Percentiles rank a stretch among this genome's conserved stretches.
Evolutionary conservation across 768 basidiomycete species (phyloP).

Genomic region (Hydnomerulius pinastri): DNA sequence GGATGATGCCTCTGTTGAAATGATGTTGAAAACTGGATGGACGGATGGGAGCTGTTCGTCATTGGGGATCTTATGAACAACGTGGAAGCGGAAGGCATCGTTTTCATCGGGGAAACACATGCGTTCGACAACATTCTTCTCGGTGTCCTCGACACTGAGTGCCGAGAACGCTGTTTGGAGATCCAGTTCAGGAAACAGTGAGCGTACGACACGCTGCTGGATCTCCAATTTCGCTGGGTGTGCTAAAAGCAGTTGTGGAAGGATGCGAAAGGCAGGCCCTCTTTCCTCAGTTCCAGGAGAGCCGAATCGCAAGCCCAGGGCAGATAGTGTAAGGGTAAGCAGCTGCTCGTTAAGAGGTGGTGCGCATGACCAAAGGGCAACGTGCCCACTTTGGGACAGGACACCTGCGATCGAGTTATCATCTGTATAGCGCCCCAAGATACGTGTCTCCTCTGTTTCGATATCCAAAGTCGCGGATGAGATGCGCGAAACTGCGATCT

Average conservation of each 20-base stretch:
- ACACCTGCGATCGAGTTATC: conserved; percentile 24
- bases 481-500: conserved; percentile 9
- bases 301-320: conserved; percentile 28
- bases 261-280: conserved; percentile 3
- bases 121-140: conserved; percentile 12
- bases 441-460: conserved; percentile 6
- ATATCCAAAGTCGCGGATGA: conserved; percentile 21
- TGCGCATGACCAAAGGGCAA: conserved; percentile 33
- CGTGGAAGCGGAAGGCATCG: conserved; percentile 70
- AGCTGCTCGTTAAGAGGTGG: conserved; percentile 26
- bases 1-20: conserved; percentile 31
- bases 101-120: conserved; percentile 59
- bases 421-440: conserved; percentile 21
- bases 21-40: conserved; percentile 18
- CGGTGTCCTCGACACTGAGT: conserved; percentile 47
- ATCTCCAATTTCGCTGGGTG: conserved; percentile 25
- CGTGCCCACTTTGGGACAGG: conserved; percentile 21
- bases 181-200: conserved; percentile 20
- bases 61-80: conserved; percentile 30
- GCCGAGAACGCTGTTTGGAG: conserved; percentile 46
- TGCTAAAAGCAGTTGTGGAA: conserved; percentile 32
- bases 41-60: conserved; percentile 25
- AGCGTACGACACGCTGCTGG: conserved; percentile 13
- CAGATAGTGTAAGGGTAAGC: conserved; percentile 19
- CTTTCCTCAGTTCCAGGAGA: background rate